These are phyloP conservation scores for Solanum hybrid DNA, from an alignment of 305 asterid species.

Conservation along the genomic window DNA sequence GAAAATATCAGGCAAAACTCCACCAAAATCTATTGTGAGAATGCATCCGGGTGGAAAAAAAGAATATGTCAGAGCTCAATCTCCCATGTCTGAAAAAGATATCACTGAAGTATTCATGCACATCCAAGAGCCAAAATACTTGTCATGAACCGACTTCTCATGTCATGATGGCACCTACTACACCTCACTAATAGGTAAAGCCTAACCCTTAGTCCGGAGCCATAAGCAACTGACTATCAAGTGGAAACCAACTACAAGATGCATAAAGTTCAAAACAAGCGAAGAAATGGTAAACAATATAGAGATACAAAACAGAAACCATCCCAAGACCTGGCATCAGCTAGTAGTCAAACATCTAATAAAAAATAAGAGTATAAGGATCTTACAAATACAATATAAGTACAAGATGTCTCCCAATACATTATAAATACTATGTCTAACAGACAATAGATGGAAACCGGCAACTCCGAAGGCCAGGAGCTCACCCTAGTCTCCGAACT, in stretches of 20 bases:
- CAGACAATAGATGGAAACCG: neutral
- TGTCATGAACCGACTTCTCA: neutral
- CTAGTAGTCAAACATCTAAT: neutral
- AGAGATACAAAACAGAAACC: neutral
- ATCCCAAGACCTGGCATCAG: neutral
- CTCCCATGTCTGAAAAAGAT: neutral
- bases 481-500: neutral
- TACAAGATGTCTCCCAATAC: neutral
- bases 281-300: neutral
- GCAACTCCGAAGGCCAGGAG: neutral
- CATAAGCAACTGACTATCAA: neutral
- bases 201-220: neutral
- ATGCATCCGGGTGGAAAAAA: neutral
- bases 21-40: neutral
- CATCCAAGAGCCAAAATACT: neutral
- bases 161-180: neutral
- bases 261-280: neutral
- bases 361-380: neutral
- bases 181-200: no score
- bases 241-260: neutral
- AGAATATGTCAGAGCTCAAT: rapidly evolving
- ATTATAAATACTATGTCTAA: neutral
- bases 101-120: no score
- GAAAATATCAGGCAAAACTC: neutral
- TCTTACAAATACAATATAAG: no score